A percentile compares a stretch with the other conserved stretches of the same genome.
phyloP scores from a whole-genome alignment of 169 alveolate genomes.

The Plasmodium sp. region DNA sequence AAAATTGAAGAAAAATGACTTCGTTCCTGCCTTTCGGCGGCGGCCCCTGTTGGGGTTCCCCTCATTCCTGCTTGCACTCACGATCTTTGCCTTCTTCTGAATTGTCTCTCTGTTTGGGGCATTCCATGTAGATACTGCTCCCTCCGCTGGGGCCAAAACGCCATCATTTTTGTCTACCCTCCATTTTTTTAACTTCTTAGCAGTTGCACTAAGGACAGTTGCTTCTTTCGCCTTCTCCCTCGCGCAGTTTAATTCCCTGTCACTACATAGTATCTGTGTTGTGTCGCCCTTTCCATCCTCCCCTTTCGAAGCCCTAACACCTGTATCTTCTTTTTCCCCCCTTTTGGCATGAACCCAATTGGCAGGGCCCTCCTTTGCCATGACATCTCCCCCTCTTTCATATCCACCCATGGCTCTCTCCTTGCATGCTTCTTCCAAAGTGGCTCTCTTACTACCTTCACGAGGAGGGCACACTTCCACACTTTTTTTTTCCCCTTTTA shows the following conservation, averaged over 20 bases:
- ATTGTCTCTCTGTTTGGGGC: not conserved
- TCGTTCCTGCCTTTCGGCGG: not conserved
- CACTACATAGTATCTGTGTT: not conserved
- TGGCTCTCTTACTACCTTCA: not conserved
- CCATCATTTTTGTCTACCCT: not conserved
- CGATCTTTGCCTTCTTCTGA: not conserved
- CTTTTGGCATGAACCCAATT: not conserved
- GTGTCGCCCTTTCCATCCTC: not conserved
- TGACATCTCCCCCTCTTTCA: not conserved
- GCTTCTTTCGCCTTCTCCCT: not conserved
- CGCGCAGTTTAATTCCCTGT: not conserved
- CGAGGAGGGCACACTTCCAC: not conserved
- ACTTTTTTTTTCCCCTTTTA: not conserved
- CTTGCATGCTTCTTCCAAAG: not conserved
- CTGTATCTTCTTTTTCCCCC: not conserved
- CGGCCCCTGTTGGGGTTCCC: not conserved
- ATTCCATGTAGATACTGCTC: not conserved
- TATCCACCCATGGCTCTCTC: not conserved
- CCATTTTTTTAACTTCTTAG: not conserved
- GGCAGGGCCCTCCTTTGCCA: not conserved
- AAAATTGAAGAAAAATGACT: conserved; percentile 2
- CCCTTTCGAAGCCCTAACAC: not conserved
- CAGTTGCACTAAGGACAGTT: not conserved
- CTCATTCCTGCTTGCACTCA: not conserved
- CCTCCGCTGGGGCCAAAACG: not conserved